phyloP scores from a whole-genome alignment of 2,329 filamentous ascomycete species.

The Fusarium virguliforme region DNA sequence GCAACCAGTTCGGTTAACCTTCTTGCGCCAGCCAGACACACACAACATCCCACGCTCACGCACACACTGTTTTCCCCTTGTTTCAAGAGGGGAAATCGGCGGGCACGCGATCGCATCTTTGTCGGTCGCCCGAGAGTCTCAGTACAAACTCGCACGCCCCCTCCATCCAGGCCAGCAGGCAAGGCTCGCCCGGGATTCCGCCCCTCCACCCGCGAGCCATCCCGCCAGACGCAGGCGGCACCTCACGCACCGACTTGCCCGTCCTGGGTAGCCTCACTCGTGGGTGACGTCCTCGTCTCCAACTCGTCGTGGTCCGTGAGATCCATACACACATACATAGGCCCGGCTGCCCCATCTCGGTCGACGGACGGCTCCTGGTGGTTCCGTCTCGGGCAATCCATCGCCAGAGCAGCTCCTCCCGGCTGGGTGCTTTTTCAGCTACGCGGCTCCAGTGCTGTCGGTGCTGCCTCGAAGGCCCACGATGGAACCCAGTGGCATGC shows the following conservation, averaged over 20 bases:
- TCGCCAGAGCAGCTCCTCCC: slow-evolving; percentile 33
- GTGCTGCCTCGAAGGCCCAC: slow-evolving; percentile 41
- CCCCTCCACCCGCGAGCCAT: slow-evolving; percentile 43
- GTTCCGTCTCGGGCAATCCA: slow-evolving; percentile 36
- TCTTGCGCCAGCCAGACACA: slow-evolving; percentile 31
- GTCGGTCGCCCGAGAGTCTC: slow-evolving; percentile 33
- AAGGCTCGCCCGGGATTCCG: slow-evolving; percentile 42
- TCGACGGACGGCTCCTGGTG: slow-evolving; percentile 30
- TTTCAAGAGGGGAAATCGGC: slow-evolving; percentile 27
- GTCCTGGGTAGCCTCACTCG: slow-evolving; percentile 46
- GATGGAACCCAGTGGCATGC: slow-evolving; percentile 62
- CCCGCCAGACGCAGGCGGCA: slow-evolving; percentile 28
- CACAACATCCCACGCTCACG: slow-evolving; percentile 46
- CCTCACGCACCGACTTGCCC: slow-evolving; percentile 52
- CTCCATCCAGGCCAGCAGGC: slow-evolving; percentile 34
- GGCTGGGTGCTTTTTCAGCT: slow-evolving; percentile 33
- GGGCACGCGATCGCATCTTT: slow-evolving; percentile 51
- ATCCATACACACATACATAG: slow-evolving; percentile 20
- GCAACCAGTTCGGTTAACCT: slow-evolving; percentile 26
- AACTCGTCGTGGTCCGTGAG: slow-evolving; percentile 31
- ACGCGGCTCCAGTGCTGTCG: slow-evolving; percentile 42
- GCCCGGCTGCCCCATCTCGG: slow-evolving; percentile 31
- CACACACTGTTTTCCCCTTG: slow-evolving; percentile 20
- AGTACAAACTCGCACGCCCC: slow-evolving; percentile 45
- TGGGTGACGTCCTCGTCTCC: slow-evolving; percentile 27